Base-by-base conservation (phyloP, 192 early-diverging fungal species). In the Entomortierella beljakovae region DNA sequence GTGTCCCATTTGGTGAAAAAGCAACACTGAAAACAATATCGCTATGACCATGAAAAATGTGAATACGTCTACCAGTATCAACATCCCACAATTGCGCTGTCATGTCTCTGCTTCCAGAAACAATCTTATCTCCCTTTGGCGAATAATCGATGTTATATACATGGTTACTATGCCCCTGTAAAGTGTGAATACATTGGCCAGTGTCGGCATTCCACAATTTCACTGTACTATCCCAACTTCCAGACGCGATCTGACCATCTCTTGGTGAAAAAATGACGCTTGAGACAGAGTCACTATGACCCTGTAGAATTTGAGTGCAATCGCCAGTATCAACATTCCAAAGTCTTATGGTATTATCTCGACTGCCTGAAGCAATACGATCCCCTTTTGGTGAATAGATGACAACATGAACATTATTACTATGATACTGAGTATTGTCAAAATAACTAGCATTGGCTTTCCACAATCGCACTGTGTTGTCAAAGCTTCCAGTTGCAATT, bases 211-310 rank as follows among this genome's bases (percentile, higher is more conserved):
- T 28, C 63, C 63, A 65, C 37, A 65, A 25, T 26, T 52, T 51
- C 52, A 65, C 63, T 55, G 63, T 55, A 2, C n/a, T 18, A 38
- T 65, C 63, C 32, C 26, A 55, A 65, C 63, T 55, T n/a, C 63
- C 63, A 3, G 63, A 55, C 22, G 52, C 63, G 22, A 55, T 40
- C 25, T 65, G 63, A 16, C n/a, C 25, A 31, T 52, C 63, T 22
- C 31, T 40, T 10, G 52, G 63, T 38, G 63, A 65, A 42, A 38
- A 42, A 6, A 37, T 28, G 31, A 55, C 63, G 25, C 52, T 56
- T 20, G 18, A 9, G 43, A 53, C 52, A 25, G 37, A 23, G 11
- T 20, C 43, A 20, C 23, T 32, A 28, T n/a, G 52, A 34, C 3
- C 52, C 13, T 28, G 23, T 28, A 65, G 38, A 34, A 65, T 40